Conservation (phyloP, 2,329 filamentous ascomycete species). For the Nemania diffusa region DNA sequence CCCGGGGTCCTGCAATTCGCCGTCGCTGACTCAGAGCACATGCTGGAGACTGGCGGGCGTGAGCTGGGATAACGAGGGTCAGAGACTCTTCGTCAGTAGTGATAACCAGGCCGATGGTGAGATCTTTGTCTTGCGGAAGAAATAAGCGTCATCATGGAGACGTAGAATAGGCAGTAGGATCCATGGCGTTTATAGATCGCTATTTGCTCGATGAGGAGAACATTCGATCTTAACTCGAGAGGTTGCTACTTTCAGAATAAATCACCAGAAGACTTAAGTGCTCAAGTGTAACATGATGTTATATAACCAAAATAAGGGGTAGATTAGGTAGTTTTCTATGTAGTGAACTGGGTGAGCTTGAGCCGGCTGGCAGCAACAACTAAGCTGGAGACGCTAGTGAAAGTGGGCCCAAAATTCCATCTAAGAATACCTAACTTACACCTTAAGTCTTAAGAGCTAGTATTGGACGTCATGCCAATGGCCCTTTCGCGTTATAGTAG, state of each 20-base stretch:
- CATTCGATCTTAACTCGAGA: not conserved
- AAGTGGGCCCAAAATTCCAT: no score
- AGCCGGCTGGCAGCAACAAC: no score
- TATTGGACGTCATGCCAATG: no score
- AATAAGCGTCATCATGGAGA: constrained; percentile 13
- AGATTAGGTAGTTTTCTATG: no score
- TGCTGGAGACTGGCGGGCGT: constrained; percentile 62
- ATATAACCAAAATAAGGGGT: no score
- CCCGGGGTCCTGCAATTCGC: constrained; percentile 56
- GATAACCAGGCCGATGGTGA: constrained; percentile 62
- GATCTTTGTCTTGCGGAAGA: constrained; percentile 47
- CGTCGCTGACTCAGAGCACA: constrained; percentile 40
- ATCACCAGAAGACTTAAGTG: no score
- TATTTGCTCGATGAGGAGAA: not conserved
- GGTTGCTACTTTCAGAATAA: not conserved
- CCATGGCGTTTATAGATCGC: not conserved
- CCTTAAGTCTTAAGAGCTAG: no score
- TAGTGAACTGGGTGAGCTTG: no score
- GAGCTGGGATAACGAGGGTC: constrained; percentile 52
- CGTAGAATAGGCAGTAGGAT: not conserved
- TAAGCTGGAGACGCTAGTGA: no score
- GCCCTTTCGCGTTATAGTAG: no score
- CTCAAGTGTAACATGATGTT: no score
- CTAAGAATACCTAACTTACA: no score
- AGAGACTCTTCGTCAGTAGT: constrained; percentile 62